Percentiles rank a stretch among this genome's conserved stretches.
phyloP scores from a whole-genome alignment of 345 rosid species.

The Sonneratia caseolaris region DNA sequence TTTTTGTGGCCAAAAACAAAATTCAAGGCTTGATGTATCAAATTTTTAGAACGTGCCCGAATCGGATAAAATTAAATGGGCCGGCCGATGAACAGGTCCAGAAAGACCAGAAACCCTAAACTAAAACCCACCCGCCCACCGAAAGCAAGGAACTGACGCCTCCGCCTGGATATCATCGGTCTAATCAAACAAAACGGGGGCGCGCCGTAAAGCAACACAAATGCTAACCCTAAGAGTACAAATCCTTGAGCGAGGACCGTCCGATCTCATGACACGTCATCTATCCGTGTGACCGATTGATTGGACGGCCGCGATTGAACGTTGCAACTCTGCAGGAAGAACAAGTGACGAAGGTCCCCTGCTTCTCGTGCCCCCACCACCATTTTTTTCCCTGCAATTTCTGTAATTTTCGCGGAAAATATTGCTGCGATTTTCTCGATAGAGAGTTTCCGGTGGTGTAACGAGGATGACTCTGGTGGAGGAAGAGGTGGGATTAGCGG shows the following conservation, averaged over 20 bases:
- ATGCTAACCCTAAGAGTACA: neutral
- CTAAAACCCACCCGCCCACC: neutral
- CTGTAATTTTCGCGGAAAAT: neutral
- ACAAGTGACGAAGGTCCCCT: slow-evolving; percentile 3
- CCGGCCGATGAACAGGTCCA: neutral
- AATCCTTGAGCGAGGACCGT: slow-evolving; percentile 9
- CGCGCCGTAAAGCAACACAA: slow-evolving; percentile 3
- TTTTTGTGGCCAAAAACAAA: no score
- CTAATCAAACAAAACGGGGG: neutral
- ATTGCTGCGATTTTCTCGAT: slow-evolving; percentile 3
- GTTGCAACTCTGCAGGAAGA: neutral
- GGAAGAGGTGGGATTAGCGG: slow-evolving; percentile 8
- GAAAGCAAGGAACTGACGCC: neutral
- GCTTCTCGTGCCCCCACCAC: neutral
- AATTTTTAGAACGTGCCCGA: neutral
- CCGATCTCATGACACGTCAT: slow-evolving; percentile 16
- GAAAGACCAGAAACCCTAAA: neutral
- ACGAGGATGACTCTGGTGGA: slow-evolving; percentile 9
- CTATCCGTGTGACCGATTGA: slow-evolving; percentile 9
- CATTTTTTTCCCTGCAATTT: slow-evolving; percentile 2
- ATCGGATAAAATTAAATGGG: neutral
- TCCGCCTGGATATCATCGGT: neutral
- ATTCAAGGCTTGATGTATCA: no score
- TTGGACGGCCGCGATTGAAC: slow-evolving; percentile 11
- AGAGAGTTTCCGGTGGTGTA: neutral